Base-by-base conservation (phyloP, 345 rosid genomes). In the Bretschneidera sinensis region DNA sequence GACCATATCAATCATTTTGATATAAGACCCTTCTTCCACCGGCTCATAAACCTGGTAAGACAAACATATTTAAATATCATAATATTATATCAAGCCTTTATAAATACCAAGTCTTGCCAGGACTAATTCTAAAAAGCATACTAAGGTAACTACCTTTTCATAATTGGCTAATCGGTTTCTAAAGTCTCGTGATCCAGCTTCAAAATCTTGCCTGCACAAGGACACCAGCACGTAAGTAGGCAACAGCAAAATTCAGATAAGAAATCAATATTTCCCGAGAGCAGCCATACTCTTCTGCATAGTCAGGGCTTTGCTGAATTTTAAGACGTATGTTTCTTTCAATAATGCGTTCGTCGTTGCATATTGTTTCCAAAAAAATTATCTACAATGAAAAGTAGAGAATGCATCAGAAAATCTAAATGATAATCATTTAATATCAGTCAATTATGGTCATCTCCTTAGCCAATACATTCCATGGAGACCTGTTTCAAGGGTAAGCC, bases 1-100 rank as follows among this genome's bases (percentile, higher is more conserved):
- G 78, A 80, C 97, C 97, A 88, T 91, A 80, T 95, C 99, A 71
- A 95, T 95, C 99, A 91, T 95, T 81, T 95, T 95, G 74, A 95
- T 91, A 68, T 88, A 95, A 52, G 97, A 95, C 54, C 99, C 99
- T 81, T 95, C 99, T 69, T 95, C 97, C 21, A 91, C 99, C 31
- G 97, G 95, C 77, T 95, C 99, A 78, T 95, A 95, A 59, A 86
- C 96, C 99, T 95, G 65, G 78, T 34, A 61, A 76, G 48, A 55
- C 43, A 68, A 74, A 55, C 16, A 69, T 51, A 60, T 19, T 51
- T 48, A 62, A 47, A 65, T 55, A 58, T 9, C 55, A 47, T 43
- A 18, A 59, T 16, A 25, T 54, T 5, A 72, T 39, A 71, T 39
- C 49, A 47, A 39, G 21, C 67, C 57, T 48, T 65, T n/a, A n/a